Conservation (phyloP, 2,329 filamentous ascomycete species). For the Clarireedia monteithiana region DNA sequence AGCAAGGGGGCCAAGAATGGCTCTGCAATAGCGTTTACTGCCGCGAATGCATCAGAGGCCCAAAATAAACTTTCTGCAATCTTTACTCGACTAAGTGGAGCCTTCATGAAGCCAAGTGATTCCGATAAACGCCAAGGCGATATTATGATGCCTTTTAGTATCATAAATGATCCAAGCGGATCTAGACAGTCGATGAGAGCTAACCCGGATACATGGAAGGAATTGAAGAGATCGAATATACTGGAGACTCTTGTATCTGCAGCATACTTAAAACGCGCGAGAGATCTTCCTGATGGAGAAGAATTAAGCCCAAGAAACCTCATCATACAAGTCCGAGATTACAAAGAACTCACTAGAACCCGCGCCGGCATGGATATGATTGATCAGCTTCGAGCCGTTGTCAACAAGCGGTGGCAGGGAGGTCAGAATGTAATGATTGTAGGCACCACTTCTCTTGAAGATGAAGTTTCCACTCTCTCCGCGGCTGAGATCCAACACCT, state of each 20-base stretch:
- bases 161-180: constrained; percentile 5
- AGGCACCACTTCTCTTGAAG: constrained; percentile 62
- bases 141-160: constrained; percentile 3
- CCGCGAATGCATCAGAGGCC: neutral
- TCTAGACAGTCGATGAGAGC: neutral
- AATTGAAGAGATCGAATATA: constrained; percentile 50
- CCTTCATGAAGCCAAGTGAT: neutral
- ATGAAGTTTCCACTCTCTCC: constrained; percentile 34
- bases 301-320: constrained; percentile 10
- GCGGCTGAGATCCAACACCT: constrained; percentile 34
- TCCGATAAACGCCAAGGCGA: neutral
- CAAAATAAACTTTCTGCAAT: constrained; percentile 2
- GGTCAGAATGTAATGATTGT: constrained; percentile 70
- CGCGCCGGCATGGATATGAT: constrained; percentile 63
- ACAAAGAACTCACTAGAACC: constrained; percentile 66
- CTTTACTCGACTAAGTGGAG: constrained; percentile 1
- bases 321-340: constrained; percentile 74
- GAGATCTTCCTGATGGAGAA: constrained; percentile 24
- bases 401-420: constrained; percentile 63
- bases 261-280: constrained; percentile 31
- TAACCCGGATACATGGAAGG: constrained; percentile 46
- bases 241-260: constrained; percentile 49
- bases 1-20: neutral
- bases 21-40: neutral
- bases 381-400: constrained; percentile 58